Evolutionary conservation across 371 early-diverging fungal species (phyloP).

Genomic region (Batkoa obscura): DNA sequence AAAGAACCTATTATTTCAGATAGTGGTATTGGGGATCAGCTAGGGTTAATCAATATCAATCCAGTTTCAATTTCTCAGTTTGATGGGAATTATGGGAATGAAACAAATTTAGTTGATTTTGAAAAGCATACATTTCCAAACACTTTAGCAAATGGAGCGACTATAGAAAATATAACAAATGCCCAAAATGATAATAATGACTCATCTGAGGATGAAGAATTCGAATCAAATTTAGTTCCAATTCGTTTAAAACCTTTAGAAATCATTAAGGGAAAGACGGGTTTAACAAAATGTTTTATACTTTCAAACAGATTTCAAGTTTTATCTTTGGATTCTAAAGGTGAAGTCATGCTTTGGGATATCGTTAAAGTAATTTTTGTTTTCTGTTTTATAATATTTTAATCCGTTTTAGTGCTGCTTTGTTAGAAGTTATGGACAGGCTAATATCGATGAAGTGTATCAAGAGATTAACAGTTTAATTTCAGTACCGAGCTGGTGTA

Average conservation of each 20-base stretch:
- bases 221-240: neutral
- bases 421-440: constrained; percentile 33
- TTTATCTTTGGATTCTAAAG: constrained; percentile 64
- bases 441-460: constrained; percentile 33
- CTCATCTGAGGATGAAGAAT: neutral
- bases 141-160: too few relatives aligned
- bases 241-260: neutral
- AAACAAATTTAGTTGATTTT: too few relatives aligned
- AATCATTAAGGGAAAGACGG: constrained; percentile 27
- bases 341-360: constrained; percentile 78
- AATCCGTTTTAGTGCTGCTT: constrained; percentile 21
- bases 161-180: too few relatives aligned
- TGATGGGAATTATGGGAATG: neutral
- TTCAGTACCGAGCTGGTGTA: constrained; percentile 78
- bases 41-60: neutral
- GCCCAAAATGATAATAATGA: too few relatives aligned
- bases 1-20: neutral
- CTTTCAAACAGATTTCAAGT: constrained; percentile 73
- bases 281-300: constrained; percentile 39
- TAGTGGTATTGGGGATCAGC: neutral
- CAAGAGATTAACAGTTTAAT: constrained; percentile 46
- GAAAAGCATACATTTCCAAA: too few relatives aligned
- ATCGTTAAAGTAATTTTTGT: constrained; percentile 33
- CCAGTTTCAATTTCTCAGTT: neutral
- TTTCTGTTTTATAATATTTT: neutral